Evolutionary conservation across 2,329 filamentous ascomycete species (phyloP).

Genomic region (Cytospora mali): DNA sequence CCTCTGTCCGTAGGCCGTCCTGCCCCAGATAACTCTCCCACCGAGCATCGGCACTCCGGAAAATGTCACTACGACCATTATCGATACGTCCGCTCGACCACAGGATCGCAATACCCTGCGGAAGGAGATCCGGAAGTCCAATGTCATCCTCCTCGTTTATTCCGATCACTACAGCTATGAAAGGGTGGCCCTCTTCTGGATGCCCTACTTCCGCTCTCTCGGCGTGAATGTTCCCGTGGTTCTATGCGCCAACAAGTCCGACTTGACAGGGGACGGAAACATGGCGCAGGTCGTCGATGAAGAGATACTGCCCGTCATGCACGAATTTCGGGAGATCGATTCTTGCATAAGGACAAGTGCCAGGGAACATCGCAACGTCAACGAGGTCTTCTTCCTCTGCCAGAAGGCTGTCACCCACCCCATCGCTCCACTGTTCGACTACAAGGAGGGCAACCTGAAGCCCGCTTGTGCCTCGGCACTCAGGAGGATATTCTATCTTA

Average conservation of each 20-base stretch:
- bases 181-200: constrained; percentile 94
- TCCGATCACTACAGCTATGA: constrained; percentile 99
- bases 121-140: constrained; percentile 94
- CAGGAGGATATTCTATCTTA: constrained; percentile 90
- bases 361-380: constrained; percentile 88
- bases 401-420: constrained; percentile 98
- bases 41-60: constrained; percentile 91
- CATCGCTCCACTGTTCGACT: constrained; percentile 93
- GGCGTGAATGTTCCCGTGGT: constrained; percentile 99
- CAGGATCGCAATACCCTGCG: constrained; percentile 89
- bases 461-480: constrained; percentile 85
- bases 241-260: constrained; percentile 96
- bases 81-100: constrained; percentile 94
- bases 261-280: constrained; percentile 72
- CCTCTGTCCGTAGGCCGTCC: constrained; percentile 66
- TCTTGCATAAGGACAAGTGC: constrained; percentile 95
- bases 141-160: constrained; percentile 95
- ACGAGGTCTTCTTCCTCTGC: constrained; percentile 95
- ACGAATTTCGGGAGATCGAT: constrained; percentile 98
- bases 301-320: constrained; percentile 98
- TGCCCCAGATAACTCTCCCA: constrained; percentile 93
- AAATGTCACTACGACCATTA: constrained; percentile 95
- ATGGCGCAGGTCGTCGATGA: constrained; percentile 89
- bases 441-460: constrained; percentile 88
- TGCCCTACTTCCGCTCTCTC: constrained; percentile 95